Evolutionary conservation across 2,329 filamentous ascomycete genomes (phyloP).

Genomic region (Coniochaeta sp.): DNA sequence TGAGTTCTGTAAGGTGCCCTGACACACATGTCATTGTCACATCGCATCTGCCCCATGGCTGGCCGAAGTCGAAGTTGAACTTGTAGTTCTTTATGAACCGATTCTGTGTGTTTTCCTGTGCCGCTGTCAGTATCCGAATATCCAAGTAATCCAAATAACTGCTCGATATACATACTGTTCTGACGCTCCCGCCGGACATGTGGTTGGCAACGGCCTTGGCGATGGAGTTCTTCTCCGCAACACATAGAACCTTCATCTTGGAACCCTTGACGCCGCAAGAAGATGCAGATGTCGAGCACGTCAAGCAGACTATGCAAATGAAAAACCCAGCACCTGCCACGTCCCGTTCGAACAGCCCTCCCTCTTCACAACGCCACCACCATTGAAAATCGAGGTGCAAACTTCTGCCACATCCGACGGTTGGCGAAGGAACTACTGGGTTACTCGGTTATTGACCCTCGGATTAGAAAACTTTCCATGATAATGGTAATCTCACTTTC

Average conservation of each 20-base stretch:
- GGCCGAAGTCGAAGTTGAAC: conserved; percentile 83
- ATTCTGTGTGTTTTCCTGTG: conserved; percentile 60
- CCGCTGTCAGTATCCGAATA: conserved; percentile 4
- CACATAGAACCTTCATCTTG: conserved; percentile 47
- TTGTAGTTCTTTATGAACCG: conserved; percentile 90
- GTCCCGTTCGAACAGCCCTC: no score
- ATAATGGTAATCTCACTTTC: no score
- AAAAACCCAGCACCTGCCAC: no score
- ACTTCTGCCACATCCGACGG: no score
- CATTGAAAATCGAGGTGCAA: no score
- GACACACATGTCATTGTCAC: conserved; percentile 93
- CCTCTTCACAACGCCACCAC: no score
- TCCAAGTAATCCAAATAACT: conserved; percentile 1
- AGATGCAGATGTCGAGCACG: no score
- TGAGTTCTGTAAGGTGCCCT: conserved; percentile 76
- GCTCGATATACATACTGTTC: conserved; percentile 50
- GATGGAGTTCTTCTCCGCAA: conserved; percentile 75
- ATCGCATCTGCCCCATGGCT: conserved; percentile 69
- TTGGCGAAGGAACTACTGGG: no score
- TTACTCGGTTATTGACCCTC: no score
- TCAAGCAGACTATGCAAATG: no score
- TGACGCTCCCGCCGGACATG: conserved; percentile 68
- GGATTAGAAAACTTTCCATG: no score
- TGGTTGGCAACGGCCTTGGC: conserved; percentile 90
- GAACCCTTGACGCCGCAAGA: no score